phyloP scores from a whole-genome alignment of 352 stramenopile species.

The Pythium diclinum region DNA sequence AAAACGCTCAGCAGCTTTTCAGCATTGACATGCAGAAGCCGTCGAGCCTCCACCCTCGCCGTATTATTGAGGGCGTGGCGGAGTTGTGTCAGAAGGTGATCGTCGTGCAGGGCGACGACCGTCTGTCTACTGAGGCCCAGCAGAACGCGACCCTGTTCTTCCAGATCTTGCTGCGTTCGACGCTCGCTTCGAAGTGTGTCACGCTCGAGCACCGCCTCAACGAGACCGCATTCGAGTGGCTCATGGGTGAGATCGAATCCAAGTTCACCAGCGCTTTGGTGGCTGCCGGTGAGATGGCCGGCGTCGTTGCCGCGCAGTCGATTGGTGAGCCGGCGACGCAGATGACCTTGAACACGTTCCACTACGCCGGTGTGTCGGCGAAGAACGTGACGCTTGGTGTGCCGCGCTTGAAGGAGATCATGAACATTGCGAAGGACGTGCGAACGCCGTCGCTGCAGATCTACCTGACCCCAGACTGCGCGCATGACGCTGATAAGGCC shows the following conservation, averaged over 20 bases:
- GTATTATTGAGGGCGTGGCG: constrained; percentile 89
- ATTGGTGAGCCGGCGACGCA: constrained; percentile 99
- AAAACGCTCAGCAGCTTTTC: constrained; percentile 95
- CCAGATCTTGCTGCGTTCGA: constrained; percentile 95
- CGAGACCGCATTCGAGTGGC: constrained; percentile 94
- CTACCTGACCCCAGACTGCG: constrained; percentile 90
- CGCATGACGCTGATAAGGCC: constrained; percentile 82
- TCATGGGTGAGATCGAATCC: constrained; percentile 96
- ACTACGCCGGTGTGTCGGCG: constrained; percentile 98
- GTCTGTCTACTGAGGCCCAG: constrained; percentile 95
- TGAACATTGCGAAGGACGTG: constrained; percentile 98
- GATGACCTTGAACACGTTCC: constrained; percentile 99
- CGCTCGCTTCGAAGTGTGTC: constrained; percentile 95
- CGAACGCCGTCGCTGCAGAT: constrained; percentile 97
- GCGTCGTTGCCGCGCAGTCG: constrained; percentile 98
- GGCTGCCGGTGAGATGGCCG: constrained; percentile 97
- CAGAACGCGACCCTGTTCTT: constrained; percentile 98
- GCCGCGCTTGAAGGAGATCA: constrained; percentile 98
- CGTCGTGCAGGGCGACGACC: constrained; percentile 94
- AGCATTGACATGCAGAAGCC: constrained; percentile 92
- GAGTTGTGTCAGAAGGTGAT: constrained; percentile 94
- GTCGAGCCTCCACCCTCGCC: constrained; percentile 90
- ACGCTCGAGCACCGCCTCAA: constrained; percentile 95
- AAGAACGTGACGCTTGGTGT: constrained; percentile 99
- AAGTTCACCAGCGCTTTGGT: constrained; percentile 96